Base-by-base conservation (phyloP, 306 rosid genomes). In the Cyamopsis tetragonoloba region DNA sequence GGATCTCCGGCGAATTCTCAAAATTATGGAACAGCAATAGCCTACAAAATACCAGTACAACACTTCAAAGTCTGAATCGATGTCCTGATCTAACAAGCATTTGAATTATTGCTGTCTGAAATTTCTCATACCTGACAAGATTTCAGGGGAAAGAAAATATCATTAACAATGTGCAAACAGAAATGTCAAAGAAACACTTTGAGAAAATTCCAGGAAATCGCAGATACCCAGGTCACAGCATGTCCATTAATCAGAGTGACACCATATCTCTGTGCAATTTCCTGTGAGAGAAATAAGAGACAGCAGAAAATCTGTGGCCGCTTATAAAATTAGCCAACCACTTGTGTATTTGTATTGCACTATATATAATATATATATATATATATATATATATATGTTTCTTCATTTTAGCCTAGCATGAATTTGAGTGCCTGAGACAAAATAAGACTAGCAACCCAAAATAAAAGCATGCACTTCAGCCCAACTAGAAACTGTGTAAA, bases 391-490 rank as follows among this genome's bases (percentile, higher is more conserved):
- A 14, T 65, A 66, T 82, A 72, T 76, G 77, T 62, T 62, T 71
- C 72, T 66, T 72, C 61, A 54, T 67, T 64, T 80, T 67, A 62
- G 41, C 85, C 80, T 75, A 66, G 76, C 85, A 81, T 73, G 80
- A 68, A 64, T 62, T 51, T 72, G 72, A 75, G 80, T 73, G 71
- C 80, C 4, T 22, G 72, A 53, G 72, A 88, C 80, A 53, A 70
- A 80, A 72, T 68, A 77, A 77, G 72, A 49, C 92, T 91, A 87
- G 75, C 92, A 85, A 70, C 97, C 99, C 84, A 95, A 79, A 69
- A 95, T 82, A 76, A 91, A 88, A 70, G 99, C 97, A 76, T 95
- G 97, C 62, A 95, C 89, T 85, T 95, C 99, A 19, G 95, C 95
- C 99, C 99, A 95, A 77, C 86, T 73, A 67, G 84, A 77, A 62